These are phyloP conservation scores for Vickermania ingenoplastis DNA, from an alignment of 208 protist species.

Conservation along the genomic window DNA sequence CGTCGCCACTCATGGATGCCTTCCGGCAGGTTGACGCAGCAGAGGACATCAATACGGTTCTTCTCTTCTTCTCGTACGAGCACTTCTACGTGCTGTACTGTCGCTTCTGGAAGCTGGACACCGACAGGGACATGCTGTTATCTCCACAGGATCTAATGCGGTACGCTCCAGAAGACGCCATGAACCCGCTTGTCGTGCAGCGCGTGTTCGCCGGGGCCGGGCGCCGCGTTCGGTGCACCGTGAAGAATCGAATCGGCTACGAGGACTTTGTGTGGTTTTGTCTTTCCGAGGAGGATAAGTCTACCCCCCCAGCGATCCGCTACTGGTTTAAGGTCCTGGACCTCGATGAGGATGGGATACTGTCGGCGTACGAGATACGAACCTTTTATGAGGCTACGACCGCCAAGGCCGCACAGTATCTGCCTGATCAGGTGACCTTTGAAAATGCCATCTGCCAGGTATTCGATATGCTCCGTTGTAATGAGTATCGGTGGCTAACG, in stretches of 20 bases:
- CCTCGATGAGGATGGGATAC: conserved; percentile 91
- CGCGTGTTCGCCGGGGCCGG: conserved; percentile 65
- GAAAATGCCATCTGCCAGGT: conserved; percentile 91
- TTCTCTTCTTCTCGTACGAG: conserved; percentile 97
- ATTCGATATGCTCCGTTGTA: conserved; percentile 87
- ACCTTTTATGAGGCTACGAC: conserved; percentile 88
- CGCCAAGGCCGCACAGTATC: conserved; percentile 57
- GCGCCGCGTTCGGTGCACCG: conserved; percentile 22
- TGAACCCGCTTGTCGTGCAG: conserved; percentile 76
- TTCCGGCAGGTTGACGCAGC: conserved; percentile 75
- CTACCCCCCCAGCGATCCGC: conserved; percentile 70
- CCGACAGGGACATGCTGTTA: conserved; percentile 90
- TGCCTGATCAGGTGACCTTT: conserved; percentile 62
- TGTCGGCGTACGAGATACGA: conserved; percentile 91
- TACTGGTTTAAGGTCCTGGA: conserved; percentile 95
- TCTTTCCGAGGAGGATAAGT: conserved; percentile 95
- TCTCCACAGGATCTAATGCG: conserved; percentile 72
- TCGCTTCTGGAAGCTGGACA: conserved; percentile 97
- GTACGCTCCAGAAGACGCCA: conserved; percentile 73
- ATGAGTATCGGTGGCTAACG: conserved; percentile 36
- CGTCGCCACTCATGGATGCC: conserved; percentile 64
- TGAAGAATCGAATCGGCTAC: conserved; percentile 74
- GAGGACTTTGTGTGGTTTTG: conserved; percentile 96
- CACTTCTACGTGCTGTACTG: conserved; percentile 99
- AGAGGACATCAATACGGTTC: conserved; percentile 85